A percentile compares a stretch with the other conserved stretches of the same genome.
Evolutionary conservation across 176 grass and related monocot species (phyloP).

Genomic region (Oryza rufipogon): DNA sequence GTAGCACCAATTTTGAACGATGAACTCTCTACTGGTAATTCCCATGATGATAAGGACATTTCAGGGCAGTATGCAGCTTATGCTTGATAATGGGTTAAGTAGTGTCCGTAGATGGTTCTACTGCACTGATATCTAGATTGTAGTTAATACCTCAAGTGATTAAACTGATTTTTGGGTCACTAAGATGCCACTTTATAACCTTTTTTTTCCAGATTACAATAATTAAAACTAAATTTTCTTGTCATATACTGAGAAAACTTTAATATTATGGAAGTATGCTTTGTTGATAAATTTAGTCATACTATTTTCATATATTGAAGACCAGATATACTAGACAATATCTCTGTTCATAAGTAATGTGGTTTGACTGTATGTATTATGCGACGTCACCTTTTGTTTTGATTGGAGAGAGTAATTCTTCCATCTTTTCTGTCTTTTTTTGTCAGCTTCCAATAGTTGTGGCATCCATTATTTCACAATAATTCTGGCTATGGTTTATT

Average conservation of each 20-base stretch:
- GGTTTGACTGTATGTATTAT: neutral
- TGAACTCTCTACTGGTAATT: neutral
- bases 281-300: neutral
- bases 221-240: neutral
- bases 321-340: neutral
- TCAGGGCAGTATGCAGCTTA: neutral
- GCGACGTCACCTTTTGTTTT: neutral
- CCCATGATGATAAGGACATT: neutral
- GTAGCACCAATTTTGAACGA: neutral
- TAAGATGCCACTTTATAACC: too few species aligned
- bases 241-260: neutral
- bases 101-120: neutral
- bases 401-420: neutral
- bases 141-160: neutral
- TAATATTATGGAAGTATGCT: neutral
- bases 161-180: neutral
- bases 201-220: neutral
- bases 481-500: conserved; percentile 10
- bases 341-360: neutral
- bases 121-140: neutral
- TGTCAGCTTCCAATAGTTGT: neutral
- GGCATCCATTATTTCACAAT: neutral
- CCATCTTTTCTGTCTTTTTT: neutral
- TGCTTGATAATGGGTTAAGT: neutral
- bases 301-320: neutral